Percentiles rank a stretch among this genome's conserved stretches.
phyloP scores from a whole-genome alignment of 441 rosid species.

The Bocquillonia castaneifolia region DNA sequence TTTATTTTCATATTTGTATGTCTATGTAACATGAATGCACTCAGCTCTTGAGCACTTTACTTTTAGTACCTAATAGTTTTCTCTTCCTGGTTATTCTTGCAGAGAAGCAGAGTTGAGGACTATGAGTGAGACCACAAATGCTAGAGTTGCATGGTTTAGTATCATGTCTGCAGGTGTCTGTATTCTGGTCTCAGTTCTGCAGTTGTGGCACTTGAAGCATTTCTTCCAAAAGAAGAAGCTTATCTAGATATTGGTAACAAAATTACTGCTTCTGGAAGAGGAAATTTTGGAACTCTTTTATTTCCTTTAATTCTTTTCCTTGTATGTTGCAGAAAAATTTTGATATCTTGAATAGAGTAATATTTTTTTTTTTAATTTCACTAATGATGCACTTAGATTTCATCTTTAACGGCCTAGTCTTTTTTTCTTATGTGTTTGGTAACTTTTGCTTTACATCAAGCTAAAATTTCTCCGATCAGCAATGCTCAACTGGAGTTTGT shows the following conservation, averaged over 20 bases:
- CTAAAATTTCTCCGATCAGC: neutral
- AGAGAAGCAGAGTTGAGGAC: constrained; percentile 81
- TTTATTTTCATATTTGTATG: neutral
- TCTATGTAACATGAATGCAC: neutral
- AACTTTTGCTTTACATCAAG: neutral
- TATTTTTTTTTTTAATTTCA: neutral
- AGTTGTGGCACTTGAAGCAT: constrained; percentile 57
- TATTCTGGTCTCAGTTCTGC: constrained; percentile 49
- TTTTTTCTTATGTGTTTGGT: neutral
- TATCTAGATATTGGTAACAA: constrained; percentile 32
- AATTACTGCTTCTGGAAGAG: constrained; percentile 10
- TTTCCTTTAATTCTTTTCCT: constrained; percentile 1
- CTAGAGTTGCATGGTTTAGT: constrained; percentile 79
- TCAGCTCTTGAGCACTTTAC: neutral
- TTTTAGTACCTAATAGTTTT: neutral
- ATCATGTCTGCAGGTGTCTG: constrained; percentile 74
- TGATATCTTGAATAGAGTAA: constrained; percentile 15
- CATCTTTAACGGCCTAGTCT: neutral
- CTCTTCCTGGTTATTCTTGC: constrained; percentile 13
- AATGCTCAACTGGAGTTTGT: neutral
- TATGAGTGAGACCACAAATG: constrained; percentile 61
- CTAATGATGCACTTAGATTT: neutral
- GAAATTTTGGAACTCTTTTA: constrained; percentile 17
- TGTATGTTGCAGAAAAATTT: constrained; percentile 18
- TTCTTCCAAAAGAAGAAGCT: constrained; percentile 78